Evolutionary conservation across 305 asterid genomes (phyloP).

Genomic region (Fraxinus platypoda): DNA sequence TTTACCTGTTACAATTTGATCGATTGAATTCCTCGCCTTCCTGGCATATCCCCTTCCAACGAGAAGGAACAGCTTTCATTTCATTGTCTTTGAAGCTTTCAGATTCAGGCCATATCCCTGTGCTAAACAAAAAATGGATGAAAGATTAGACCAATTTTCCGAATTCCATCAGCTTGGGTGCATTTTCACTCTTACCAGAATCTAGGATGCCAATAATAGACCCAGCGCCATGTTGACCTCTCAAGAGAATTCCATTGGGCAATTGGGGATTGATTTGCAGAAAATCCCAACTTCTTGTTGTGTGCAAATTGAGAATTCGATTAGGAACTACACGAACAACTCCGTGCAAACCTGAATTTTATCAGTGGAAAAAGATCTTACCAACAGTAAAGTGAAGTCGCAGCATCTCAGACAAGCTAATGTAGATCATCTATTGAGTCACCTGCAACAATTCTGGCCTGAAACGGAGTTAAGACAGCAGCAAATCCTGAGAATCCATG

Average conservation of each 20-base stretch:
- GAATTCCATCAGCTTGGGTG: neutral
- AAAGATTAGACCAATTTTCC: neutral
- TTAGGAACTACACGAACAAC: slow-evolving; percentile 31
- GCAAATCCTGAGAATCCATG: slow-evolving; percentile 43
- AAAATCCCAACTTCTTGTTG: slow-evolving; percentile 39
- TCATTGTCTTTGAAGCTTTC: slow-evolving; percentile 30
- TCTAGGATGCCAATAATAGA: slow-evolving; percentile 32
- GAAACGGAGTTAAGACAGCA: slow-evolving; percentile 29
- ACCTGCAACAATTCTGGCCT: slow-evolving; percentile 31
- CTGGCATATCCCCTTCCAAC: slow-evolving; percentile 35
- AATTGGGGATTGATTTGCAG: slow-evolving; percentile 22
- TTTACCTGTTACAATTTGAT: slow-evolving; percentile 31
- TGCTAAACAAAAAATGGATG: slow-evolving; percentile 6
- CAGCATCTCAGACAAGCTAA: neutral
- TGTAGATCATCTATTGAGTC: neutral
- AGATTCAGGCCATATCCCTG: slow-evolving; percentile 42
- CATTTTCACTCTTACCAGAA: slow-evolving; percentile 17
- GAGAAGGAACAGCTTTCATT: slow-evolving; percentile 22
- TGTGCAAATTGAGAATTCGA: slow-evolving; percentile 29
- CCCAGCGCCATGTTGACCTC: slow-evolving; percentile 16
- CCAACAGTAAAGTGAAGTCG: neutral
- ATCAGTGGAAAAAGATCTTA: neutral
- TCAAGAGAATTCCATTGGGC: slow-evolving; percentile 27
- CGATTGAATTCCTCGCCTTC: slow-evolving; percentile 31
- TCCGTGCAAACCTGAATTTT: slow-evolving; percentile 19